These are phyloP conservation scores for Raffaelea albimanens DNA, from an alignment of 2,329 filamentous ascomycete species.

Conservation along the genomic window DNA sequence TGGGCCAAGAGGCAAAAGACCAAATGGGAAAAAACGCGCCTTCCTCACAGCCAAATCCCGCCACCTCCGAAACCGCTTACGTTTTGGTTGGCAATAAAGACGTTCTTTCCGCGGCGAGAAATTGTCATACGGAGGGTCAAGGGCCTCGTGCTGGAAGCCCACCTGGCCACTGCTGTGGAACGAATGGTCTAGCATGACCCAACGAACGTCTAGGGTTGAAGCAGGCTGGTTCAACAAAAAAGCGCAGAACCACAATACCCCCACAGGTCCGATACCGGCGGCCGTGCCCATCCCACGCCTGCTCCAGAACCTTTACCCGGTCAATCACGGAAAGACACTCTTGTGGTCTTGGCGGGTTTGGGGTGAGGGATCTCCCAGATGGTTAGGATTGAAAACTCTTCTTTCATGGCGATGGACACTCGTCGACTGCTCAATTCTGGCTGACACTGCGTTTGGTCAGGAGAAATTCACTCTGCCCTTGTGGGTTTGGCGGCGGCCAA, in stretches of 20 bases:
- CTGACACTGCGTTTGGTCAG: constrained; percentile 12
- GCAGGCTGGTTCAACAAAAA: no score
- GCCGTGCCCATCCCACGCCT: neutral
- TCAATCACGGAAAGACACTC: neutral
- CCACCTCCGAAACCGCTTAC: neutral
- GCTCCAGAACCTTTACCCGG: neutral
- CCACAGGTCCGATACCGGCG: neutral
- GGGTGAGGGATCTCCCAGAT: neutral
- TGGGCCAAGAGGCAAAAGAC: neutral
- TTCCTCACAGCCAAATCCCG: neutral
- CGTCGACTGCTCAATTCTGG: constrained; percentile 3
- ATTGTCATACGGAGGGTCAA: no score
- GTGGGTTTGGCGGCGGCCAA: constrained; percentile 5
- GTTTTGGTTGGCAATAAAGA: no score
- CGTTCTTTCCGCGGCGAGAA: no score
- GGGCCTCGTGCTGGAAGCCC: no score
- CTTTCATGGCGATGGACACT: neutral
- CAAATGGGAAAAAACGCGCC: neutral
- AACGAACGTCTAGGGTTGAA: no score
- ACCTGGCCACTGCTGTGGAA: no score
- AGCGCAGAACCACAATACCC: neutral
- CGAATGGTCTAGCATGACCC: no score
- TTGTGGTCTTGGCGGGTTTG: neutral
- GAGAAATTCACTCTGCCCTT: constrained; percentile 3
- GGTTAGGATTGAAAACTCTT: constrained; percentile 5